Evolutionary conservation across 2,329 filamentous ascomycete genomes (phyloP), one percentile per base, ranked within the genome.

Genomic region (Aspergillus thermomutatus): DNA sequence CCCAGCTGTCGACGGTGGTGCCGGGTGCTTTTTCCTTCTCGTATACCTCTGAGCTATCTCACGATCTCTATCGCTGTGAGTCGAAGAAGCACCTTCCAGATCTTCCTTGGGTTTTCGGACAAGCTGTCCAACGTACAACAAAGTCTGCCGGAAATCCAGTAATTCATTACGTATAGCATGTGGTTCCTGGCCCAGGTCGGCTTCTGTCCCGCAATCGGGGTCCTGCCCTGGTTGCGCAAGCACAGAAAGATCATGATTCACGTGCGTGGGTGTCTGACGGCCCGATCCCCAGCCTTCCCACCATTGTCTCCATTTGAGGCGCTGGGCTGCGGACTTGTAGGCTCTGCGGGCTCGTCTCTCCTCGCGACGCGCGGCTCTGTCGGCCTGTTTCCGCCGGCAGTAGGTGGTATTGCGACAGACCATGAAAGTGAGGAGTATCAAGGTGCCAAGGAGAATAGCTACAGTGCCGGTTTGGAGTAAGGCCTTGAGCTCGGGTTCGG

Each of bases 261-360:
- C 2, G 25, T 6, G 79, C 58, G 80, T 74, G 25, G 64, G 63
- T 31, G 70, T 68, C 43, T 66, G 72, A 50, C 64, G 65, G 55
- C 53, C 71, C 54, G 71, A 69, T 50, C 67, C 66, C 43, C 72
- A 66, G 2, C 69, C 66, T 40, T 69, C 69, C 80, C 81, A 83
- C 74, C 79, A 82, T 52, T 78, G 75, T 34, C 75, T 73, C 74
- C 80, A 79, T 43, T 77, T 74, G 49, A 82, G 80, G 28, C 78
- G 72, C 23, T 80, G 77, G 21, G 82, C 82, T 28, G 82, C 82
- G 31, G 78, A 75, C 46, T 77, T 78, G 62, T 85, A 86, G 7
- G 79, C 75, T 11, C 78, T 75, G 10, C 74, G 79, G 27, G 78
- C 80, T 28, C 77, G 73, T 51, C 82, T 77, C 68, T 85, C 82